A percentile compares a stretch with the other conserved stretches of the same genome.
Conservation (phyloP, 192 early-diverging fungal species). For the Spizellomyces sp. region DNA sequence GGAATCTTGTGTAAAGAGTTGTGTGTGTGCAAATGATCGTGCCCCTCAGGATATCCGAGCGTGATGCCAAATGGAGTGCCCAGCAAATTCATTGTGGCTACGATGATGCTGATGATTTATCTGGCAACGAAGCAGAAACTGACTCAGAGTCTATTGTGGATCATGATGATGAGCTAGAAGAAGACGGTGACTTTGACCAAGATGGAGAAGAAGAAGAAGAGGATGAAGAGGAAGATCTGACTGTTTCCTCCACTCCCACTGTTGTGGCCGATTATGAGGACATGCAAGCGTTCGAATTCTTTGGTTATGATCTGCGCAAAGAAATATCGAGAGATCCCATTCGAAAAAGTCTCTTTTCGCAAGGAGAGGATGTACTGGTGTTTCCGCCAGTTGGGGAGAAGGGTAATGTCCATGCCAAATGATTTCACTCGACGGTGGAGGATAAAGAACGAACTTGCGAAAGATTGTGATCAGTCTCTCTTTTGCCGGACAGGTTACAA, state of each 20-base stretch:
- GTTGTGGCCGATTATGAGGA: constrained; percentile 3
- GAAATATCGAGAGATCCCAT: constrained; percentile 5
- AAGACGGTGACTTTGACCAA: background rate
- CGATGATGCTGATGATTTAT: too few relatives aligned
- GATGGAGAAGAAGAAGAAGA: constrained; percentile 12
- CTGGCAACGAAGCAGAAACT: too few relatives aligned
- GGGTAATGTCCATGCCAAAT: constrained; percentile 1
- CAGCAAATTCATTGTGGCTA: too few relatives aligned
- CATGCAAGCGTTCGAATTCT: constrained; percentile 11
- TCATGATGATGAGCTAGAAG: background rate
- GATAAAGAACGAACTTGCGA: too few relatives aligned
- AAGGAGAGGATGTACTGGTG: constrained; percentile 43
- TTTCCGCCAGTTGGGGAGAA: constrained; percentile 41
- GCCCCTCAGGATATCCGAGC: too few relatives aligned
- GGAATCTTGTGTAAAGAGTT: too few relatives aligned
- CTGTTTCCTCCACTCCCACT: background rate
- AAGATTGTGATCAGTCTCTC: constrained; percentile 10
- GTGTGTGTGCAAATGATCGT: too few relatives aligned
- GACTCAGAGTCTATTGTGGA: background rate
- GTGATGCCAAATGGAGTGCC: too few relatives aligned
- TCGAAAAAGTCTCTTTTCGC: constrained; percentile 37
- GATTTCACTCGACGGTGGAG: too few relatives aligned
- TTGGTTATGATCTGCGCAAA: constrained; percentile 5
- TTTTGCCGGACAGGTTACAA: constrained; percentile 24
- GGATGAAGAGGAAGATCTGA: background rate